Base-by-base conservation (phyloP, 129 eudicot species). In the Logfia minima region DNA sequence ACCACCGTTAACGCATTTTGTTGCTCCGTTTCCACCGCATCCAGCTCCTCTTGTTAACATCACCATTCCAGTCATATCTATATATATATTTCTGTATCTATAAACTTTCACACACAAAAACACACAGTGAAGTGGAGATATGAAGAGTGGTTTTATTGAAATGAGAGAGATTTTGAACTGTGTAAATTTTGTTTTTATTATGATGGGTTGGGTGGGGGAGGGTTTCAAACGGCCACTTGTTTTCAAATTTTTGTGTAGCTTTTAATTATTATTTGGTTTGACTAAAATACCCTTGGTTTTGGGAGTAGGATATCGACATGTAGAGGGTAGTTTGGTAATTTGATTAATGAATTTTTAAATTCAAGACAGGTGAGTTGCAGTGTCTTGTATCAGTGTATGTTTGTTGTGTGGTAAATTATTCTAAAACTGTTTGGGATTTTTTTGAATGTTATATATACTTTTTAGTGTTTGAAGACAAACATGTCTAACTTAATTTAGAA, bases 221-320 rank as follows among this genome's bases (percentile, higher is more conserved):
- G 85, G 75, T 29, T 76, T 82, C 90, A 86, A 88, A 88, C 96
- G 96, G 92, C 89, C 96, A 85, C 83, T 37, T 83, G 74, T 87
- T 89, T 86, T 85, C 87, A 89, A 83, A 35, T 29, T 41, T 24
- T 65, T 70, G 24, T 68, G 18, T 3, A 43, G 70, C 79, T 65
- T 66, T 11, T 83, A 70, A 75, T 83, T n/a, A 6, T n/a, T 56
- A n/a, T 56, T 22, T 18, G 26, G 0, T 61, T 41, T 72, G 52
- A 77, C 83, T 41, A 77, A 5, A 77, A 32, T 71, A n/a, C 68
- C 87, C 78, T 76, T 43, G 8, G 32, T 56, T 22, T 66, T 41
- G 48, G 48, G 48, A 41, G 48, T 41, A 2, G 10, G 10, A 8
- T 39, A 0, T 1, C 2, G 13, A 5, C 10, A 1, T 9, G 3